Conservation (phyloP, 257 asterid genomes). For the Euphrasia confusa region DNA sequence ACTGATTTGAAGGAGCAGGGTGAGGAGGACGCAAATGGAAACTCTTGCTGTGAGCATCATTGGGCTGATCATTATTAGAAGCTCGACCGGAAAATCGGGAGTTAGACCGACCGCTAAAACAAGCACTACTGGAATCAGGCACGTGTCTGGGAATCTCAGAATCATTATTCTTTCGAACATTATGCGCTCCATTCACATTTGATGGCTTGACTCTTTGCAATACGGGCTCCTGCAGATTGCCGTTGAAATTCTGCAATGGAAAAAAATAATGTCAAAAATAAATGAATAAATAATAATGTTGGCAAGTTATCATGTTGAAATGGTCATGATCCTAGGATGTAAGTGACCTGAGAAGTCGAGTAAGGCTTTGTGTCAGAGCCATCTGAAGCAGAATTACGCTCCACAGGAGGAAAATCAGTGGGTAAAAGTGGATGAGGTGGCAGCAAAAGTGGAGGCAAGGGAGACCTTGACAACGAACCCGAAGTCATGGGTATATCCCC, state of each 20-base stretch:
- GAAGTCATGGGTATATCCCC: conserved; percentile 20
- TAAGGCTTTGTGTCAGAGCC: conserved; percentile 27
- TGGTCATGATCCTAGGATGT: conserved; percentile 5
- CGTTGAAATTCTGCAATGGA: conserved; percentile 40
- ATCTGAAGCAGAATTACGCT: conserved; percentile 35
- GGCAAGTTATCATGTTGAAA: conserved; percentile 1
- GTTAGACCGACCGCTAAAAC: conserved; percentile 39
- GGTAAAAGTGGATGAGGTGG: conserved; percentile 35
- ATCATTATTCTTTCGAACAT: conserved; percentile 40
- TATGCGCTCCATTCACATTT: conserved; percentile 34
- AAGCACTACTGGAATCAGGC: conserved; percentile 32
- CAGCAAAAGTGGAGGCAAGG: conserved; percentile 26
- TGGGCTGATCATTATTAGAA: conserved; percentile 36
- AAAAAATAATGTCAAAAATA: conserved; percentile 14
- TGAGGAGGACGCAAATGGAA: conserved; percentile 79
- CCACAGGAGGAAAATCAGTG: conserved; percentile 32
- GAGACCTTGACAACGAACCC: conserved; percentile 18
- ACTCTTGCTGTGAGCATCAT: conserved; percentile 51
- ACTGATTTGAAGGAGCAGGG: conserved; percentile 88
- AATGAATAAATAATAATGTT: too few relatives aligned
- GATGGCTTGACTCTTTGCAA: conserved; percentile 17
- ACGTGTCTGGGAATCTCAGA: conserved; percentile 43
- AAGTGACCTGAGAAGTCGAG: conserved; percentile 46
- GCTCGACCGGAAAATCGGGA: conserved; percentile 36
- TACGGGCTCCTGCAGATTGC: too few relatives aligned